Conservation (phyloP, 495 filamentous ascomycete species). For the Hypoxylon rickii region DNA sequence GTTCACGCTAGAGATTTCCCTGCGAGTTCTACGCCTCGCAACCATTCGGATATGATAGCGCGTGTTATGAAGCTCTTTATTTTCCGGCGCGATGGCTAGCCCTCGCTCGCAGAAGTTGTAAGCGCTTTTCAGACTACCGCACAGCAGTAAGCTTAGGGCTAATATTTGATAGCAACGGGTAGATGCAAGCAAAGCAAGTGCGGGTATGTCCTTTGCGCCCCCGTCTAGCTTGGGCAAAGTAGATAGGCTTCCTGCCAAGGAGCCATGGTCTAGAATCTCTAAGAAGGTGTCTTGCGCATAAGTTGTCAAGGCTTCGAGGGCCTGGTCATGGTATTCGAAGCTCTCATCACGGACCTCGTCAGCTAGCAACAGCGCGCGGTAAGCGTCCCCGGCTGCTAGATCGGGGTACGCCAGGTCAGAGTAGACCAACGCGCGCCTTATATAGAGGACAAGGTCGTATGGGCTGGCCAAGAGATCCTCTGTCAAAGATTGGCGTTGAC, state of each 20-base stretch:
- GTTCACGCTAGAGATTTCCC: constrained; percentile 52
- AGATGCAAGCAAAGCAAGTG: constrained; percentile 49
- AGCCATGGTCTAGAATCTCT: constrained; percentile 47
- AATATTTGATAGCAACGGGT: constrained; percentile 60
- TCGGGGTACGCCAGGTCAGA: constrained; percentile 83
- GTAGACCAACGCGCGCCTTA: constrained; percentile 72
- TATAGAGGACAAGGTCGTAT: constrained; percentile 78
- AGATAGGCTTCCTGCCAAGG: constrained; percentile 42
- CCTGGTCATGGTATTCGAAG: constrained; percentile 67
- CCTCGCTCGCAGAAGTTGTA: constrained; percentile 65
- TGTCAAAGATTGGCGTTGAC: constrained; percentile 51
- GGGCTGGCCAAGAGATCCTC: constrained; percentile 58
- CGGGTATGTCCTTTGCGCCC: constrained; percentile 28
- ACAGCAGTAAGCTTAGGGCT: constrained; percentile 64
- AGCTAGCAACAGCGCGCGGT: constrained; percentile 80
- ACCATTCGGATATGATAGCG: constrained; percentile 54
- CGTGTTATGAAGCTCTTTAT: constrained; percentile 53
- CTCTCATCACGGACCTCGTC: constrained; percentile 77
- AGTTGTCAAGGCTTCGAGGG: constrained; percentile 45
- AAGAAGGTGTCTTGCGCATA: constrained; percentile 40
- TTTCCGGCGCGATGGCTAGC: constrained; percentile 45
- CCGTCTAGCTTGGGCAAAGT: constrained; percentile 42
- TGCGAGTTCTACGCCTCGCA: constrained; percentile 46
- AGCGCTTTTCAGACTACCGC: constrained; percentile 73
- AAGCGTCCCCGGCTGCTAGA: constrained; percentile 86